Evolutionary conservation across 257 asterid genomes (phyloP), one percentile per base, ranked within the genome.

Genomic region (Solanum sparsipilum): DNA sequence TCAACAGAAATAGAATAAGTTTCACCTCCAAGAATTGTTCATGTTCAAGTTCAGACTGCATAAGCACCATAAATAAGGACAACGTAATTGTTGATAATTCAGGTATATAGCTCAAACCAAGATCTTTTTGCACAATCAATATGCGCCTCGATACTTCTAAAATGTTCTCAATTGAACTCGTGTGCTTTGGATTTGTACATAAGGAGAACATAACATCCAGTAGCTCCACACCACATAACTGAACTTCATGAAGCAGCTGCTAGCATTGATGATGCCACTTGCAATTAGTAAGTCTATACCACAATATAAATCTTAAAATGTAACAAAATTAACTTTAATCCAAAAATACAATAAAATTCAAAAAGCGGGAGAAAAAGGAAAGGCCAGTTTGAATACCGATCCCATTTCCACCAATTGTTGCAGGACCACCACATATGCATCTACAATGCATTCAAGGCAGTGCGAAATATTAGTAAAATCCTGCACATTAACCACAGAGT

Each of bases 21-120:
- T 91, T 94, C 91, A 94, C 88, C 81, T 87, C 87, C 89, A 96
- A 89, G 92, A 92, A 88, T 86, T 96, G 99, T 88, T 97, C 99
- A 18, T 97, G 99, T 89, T 97, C 99, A 85, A 97, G 93, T 91
- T 97, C 96, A n/a, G 95, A 92, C 88, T 94, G 93, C 72, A 90
- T 87, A 89, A 97, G 95, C 87, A 92, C 92, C 76, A 91, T 88
- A 87, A 96, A 93, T 90, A 95, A 88, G 91, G 94, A 91, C 82
- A 94, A 87, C 83, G 89, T 84, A 90, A 92, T 92, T 84, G 97
- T 91, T 6, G 96, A 91, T 83, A 91, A 89, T 84, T 92, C 94
- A 41, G 93, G 88, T 74, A 88, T 82, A 89, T 90, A 96, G 90
- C 91, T 88, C 91, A 97, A 93, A 88, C 98, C 98, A 87, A 96